Percentiles rank a stretch among this genome's conserved stretches.
Evolutionary conservation across 352 stramenopile species (phyloP).

Genomic region (Globisporangium nodosum): DNA sequence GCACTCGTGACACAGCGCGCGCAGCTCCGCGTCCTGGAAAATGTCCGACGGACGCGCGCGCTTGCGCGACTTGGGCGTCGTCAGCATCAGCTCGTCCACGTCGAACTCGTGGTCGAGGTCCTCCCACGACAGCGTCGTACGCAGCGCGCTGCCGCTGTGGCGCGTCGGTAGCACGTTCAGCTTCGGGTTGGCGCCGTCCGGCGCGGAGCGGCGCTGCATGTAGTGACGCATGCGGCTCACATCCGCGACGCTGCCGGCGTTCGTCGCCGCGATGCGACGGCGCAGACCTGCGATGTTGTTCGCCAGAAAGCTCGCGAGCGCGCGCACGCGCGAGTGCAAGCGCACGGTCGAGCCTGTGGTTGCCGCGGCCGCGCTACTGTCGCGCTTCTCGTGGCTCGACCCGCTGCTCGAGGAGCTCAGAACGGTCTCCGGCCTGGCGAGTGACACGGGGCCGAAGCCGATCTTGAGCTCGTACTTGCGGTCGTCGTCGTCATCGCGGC

Average conservation of each 20-base stretch:
- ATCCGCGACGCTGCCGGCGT: constrained; percentile 25
- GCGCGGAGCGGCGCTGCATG: constrained; percentile 39
- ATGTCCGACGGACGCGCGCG: constrained; percentile 35
- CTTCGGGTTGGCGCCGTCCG: constrained; percentile 29
- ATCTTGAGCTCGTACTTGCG: constrained; percentile 38
- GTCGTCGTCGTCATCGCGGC: constrained; percentile 18
- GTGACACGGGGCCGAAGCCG: constrained; percentile 16
- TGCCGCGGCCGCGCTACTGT: constrained; percentile 6
- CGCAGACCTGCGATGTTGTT: constrained; percentile 34
- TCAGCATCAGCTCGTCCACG: constrained; percentile 37
- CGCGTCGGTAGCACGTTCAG: constrained; percentile 35
- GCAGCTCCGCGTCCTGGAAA: constrained; percentile 44
- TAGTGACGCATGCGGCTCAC: constrained; percentile 32
- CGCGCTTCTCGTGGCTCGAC: constrained; percentile 9
- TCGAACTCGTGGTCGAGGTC: constrained; percentile 28
- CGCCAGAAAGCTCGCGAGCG: constrained; percentile 38
- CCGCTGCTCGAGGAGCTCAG: constrained; percentile 5
- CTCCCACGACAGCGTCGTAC: constrained; percentile 41
- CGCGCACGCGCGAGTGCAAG: constrained; percentile 36
- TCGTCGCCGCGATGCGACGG: constrained; percentile 15
- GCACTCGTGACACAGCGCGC: constrained; percentile 41
- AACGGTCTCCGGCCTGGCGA: constrained; percentile 1
- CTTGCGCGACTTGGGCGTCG: constrained; percentile 42
- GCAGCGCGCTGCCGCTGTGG: constrained; percentile 38
- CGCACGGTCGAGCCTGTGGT: constrained; percentile 2